phyloP scores from a whole-genome alignment of 495 filamentous ascomycete genomes.

The Aspergillus sclerotioniger region DNA sequence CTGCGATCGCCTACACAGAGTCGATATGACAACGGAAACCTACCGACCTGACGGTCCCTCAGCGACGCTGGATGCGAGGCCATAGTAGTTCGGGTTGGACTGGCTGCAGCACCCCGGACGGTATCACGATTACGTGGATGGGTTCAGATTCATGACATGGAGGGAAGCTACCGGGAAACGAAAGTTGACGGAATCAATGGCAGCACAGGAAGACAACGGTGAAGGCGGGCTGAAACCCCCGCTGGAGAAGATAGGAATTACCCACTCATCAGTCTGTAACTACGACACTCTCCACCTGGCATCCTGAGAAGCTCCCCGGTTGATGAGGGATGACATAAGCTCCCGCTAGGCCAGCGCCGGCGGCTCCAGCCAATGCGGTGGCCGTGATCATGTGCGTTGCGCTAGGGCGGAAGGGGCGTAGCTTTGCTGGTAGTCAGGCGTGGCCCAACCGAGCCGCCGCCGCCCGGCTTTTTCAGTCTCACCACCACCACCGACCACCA shows the following conservation, averaged over 20 bases:
- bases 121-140: conserved; percentile 18
- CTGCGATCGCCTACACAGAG: background rate
- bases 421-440: background rate
- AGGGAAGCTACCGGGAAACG: background rate
- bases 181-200: background rate
- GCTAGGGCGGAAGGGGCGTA: conserved; percentile 10
- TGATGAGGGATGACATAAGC: conserved; percentile 21
- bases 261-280: background rate
- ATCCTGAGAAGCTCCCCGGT: conserved; percentile 20
- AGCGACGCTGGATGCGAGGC: conserved; percentile 72
- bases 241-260: background rate
- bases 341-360: conserved; percentile 2
- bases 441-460: conserved; percentile 17
- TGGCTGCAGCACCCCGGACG: conserved; percentile 2
- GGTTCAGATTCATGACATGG: conserved; percentile 25
- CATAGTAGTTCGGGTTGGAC: conserved; percentile 50
- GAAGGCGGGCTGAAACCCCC: background rate
- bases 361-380: background rate
- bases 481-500: conserved; percentile 24
- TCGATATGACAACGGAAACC: conserved; percentile 67
- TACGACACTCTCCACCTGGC: conserved; percentile 23
- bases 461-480: conserved; percentile 20
- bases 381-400: conserved; percentile 13
- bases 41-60: conserved; percentile 96
- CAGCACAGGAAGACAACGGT: background rate